These are phyloP conservation scores for Suillus sp. DNA, from an alignment of 768 basidiomycete species.

Conservation along the genomic window DNA sequence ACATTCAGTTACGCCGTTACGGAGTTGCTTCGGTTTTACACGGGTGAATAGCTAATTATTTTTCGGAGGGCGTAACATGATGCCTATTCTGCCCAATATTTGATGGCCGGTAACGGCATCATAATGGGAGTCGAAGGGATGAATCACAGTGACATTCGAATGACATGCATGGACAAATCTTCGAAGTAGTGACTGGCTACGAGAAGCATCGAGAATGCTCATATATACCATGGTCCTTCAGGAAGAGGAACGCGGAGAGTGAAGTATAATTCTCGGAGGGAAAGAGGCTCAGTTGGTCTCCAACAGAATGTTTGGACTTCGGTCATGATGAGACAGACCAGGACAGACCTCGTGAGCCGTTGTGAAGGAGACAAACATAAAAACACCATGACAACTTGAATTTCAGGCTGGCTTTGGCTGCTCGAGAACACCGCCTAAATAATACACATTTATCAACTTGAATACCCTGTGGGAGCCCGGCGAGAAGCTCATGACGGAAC, in stretches of 20 bases:
- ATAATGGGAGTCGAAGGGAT: slow-evolving; percentile 5
- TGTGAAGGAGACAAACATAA: background rate
- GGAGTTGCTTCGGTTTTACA: background rate
- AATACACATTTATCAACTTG: background rate
- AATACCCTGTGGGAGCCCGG: background rate
- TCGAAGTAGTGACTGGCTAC: background rate
- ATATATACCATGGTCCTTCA: background rate
- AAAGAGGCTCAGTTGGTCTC: background rate
- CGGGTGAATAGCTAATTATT: background rate
- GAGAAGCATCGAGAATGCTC: background rate
- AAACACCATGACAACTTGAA: slow-evolving; percentile 2
- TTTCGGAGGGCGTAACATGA: background rate
- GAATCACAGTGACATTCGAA: background rate
- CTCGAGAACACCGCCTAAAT: background rate
- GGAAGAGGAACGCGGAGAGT: background rate
- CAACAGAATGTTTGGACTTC: background rate
- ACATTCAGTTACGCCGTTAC: no score
- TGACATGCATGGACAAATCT: background rate
- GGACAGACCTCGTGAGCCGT: background rate
- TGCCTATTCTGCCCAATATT: background rate
- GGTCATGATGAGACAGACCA: background rate
- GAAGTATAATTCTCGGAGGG: background rate
- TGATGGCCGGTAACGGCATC: no score
- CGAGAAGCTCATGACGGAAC: background rate
- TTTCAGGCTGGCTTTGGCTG: background rate